Conservation (phyloP, 192 early-diverging fungal genomes). For the Coemansia pectinata region DNA sequence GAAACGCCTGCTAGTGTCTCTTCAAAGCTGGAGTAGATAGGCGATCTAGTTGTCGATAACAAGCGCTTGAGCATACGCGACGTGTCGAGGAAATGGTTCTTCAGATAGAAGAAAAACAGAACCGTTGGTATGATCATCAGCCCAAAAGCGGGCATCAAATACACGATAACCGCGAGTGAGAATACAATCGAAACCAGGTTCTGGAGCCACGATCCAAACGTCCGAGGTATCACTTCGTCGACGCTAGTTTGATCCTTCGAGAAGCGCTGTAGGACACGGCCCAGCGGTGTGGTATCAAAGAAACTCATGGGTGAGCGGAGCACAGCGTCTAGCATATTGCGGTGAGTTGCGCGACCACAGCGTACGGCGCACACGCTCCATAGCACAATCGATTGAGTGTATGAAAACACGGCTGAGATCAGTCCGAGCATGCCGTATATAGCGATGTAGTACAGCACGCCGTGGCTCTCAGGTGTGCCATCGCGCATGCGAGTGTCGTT, state of each 20-base stretch:
- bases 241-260: slow-evolving; percentile 82
- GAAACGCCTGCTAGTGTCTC: slow-evolving; percentile 61
- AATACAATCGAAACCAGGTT: slow-evolving; percentile 39
- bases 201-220: slow-evolving; percentile 58
- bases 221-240: slow-evolving; percentile 71
- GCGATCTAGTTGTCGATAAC: slow-evolving; percentile 69
- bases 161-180: slow-evolving; percentile 53
- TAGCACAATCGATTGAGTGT: slow-evolving; percentile 69
- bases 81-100: slow-evolving; percentile 67
- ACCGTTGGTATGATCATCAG: slow-evolving; percentile 57
- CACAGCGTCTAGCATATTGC: slow-evolving; percentile 75
- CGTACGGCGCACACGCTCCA: slow-evolving; percentile 84
- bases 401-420: slow-evolving; percentile 61
- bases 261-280: slow-evolving; percentile 87
- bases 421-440: slow-evolving; percentile 80
- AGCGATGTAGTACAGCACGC: slow-evolving; percentile 64
- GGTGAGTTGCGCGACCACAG: slow-evolving; percentile 73
- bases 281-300: slow-evolving; percentile 75
- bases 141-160: slow-evolving; percentile 55
- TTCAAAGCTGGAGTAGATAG: slow-evolving; percentile 68
- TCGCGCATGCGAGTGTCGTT: slow-evolving; percentile 53
- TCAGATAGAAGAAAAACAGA: slow-evolving; percentile 54
- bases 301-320: slow-evolving; percentile 64
- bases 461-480: slow-evolving; percentile 4
- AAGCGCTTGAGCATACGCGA: slow-evolving; percentile 78